These are phyloP conservation scores for Hypoxylon sp. DNA, from an alignment of 2,329 filamentous ascomycete genomes.

Conservation along the genomic window DNA sequence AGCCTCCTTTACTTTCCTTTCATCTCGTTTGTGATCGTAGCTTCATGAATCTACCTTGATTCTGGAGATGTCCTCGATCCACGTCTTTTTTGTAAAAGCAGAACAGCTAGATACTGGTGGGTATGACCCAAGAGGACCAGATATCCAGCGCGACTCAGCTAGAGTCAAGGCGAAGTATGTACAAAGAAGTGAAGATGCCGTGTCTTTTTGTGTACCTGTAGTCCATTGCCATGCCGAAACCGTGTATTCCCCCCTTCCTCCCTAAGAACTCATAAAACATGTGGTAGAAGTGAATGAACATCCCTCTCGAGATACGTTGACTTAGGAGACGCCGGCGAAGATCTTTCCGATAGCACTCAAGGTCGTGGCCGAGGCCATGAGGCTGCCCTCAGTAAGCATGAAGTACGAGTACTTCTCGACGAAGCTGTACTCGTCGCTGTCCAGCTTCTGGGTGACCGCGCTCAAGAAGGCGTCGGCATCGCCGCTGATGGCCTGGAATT, in stretches of 20 bases:
- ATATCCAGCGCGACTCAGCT: conserved; percentile 21
- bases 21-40: conserved; percentile 20
- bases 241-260: conserved; percentile 4
- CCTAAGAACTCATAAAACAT: conserved; percentile 27
- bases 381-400: conserved; percentile 54
- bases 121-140: conserved; percentile 24
- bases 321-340: conserved; percentile 54
- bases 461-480: conserved; percentile 59
- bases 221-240: conserved; percentile 24
- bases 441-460: conserved; percentile 57
- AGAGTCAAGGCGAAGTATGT: conserved; percentile 27
- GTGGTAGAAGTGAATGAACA: conserved; percentile 20
- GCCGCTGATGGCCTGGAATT: conserved; percentile 64
- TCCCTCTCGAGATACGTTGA: background rate
- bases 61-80: conserved; percentile 22
- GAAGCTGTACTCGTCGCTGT: conserved; percentile 55
- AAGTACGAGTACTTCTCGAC: conserved; percentile 67
- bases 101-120: conserved; percentile 25
- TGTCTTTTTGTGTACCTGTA: conserved; percentile 23
- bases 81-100: conserved; percentile 19
- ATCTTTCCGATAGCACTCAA: conserved; percentile 58
- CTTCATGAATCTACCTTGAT: conserved; percentile 32
- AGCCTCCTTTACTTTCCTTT: conserved; percentile 8
- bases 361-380: conserved; percentile 51
- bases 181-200: conserved; percentile 29